Base-by-base conservation (phyloP, 169 alveolate species). In the Cryptosporidium sp. region DNA sequence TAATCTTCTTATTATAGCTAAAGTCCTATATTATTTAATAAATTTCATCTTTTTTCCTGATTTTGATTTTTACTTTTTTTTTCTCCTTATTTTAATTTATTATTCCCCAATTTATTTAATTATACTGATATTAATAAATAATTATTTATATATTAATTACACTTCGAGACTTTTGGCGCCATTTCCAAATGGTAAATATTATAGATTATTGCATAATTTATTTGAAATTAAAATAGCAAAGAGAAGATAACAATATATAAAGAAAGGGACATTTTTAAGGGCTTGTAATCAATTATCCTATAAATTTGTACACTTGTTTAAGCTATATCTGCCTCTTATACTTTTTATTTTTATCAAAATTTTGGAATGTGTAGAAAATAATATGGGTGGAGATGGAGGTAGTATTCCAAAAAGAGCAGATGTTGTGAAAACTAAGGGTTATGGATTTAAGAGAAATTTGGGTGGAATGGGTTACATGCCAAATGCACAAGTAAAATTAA, bases 391-490 rank as follows among this genome's bases (percentile, higher is more conserved):
- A 62, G 97, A 95, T 69, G 97, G 97, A 29, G 97, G 97, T 53
- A 92, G 96, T 48, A 93, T 95, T 51, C 96, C 97, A 16, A 89
- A 93, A 35, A 92, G 97, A 72, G 93, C 91, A 33, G 97, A 95
- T 84, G 44, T 95, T 85, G 97, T 95, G 31, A 85, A 94, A 53
- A 95, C 97, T 23, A 85, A 92, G 56, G 97, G 97, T 9, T 95
- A 87, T 70, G 86, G 75, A 69, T 95, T 94, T 72, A 84, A 85
- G 58, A 65, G 97, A 62, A 95, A 95, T 70, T 85, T 95, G 44
- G 97, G 97, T 26, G 97, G 97, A n/a, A 95, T 95, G 97, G 97
- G 97, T 12, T 95, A 95, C 71, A 75, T 92, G 48, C 97, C 97
- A 14, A 95, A 95, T 75, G 92, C 94, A 21, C 97, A 94, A 68